These are phyloP conservation scores for Crithidia brevicula DNA, from an alignment of 208 protist genomes.

Conservation along the genomic window DNA sequence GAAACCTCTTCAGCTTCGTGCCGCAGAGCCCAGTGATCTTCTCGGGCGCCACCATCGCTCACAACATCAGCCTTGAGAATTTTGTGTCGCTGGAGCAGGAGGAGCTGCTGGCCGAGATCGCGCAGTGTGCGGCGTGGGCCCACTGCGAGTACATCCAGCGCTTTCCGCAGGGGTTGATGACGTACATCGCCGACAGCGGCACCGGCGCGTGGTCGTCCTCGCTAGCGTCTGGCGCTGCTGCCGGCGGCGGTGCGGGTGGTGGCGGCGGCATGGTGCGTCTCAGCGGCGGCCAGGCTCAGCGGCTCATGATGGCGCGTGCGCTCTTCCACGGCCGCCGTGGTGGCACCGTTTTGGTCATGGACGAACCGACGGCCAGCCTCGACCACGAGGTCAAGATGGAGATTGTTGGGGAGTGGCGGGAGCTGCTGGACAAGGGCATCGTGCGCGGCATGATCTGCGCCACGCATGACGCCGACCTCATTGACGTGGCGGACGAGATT, in stretches of 20 bases:
- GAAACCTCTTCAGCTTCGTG: slow-evolving; percentile 67
- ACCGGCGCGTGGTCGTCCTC: slow-evolving; percentile 24
- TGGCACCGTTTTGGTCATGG: slow-evolving; percentile 72
- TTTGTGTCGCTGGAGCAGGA: slow-evolving; percentile 54
- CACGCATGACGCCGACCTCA: slow-evolving; percentile 66
- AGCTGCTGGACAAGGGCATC: slow-evolving; percentile 42
- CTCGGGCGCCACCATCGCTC: slow-evolving; percentile 69
- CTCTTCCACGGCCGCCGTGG: slow-evolving; percentile 53
- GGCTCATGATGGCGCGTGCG: slow-evolving; percentile 80
- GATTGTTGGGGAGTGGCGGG: slow-evolving; percentile 51
- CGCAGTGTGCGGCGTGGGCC: slow-evolving; percentile 46
- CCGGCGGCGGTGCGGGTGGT: slow-evolving; percentile 18
- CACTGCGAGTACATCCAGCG: slow-evolving; percentile 66
- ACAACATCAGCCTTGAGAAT: slow-evolving; percentile 79
- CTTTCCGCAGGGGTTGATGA: slow-evolving; percentile 70
- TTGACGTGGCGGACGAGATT: slow-evolving; percentile 60
- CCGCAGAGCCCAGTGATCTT: slow-evolving; percentile 75
- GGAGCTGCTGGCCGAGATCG: slow-evolving; percentile 38
- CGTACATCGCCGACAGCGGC: slow-evolving; percentile 46
- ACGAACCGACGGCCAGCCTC: slow-evolving; percentile 77
- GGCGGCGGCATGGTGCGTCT: slow-evolving; percentile 55
- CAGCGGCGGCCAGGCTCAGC: slow-evolving; percentile 72
- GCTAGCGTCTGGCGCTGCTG: slow-evolving; percentile 18
- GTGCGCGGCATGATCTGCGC: slow-evolving; percentile 62
- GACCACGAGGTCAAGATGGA: slow-evolving; percentile 51